Evolutionary conservation across 306 rosid genomes (phyloP).

Genomic region (Vicia villosa): DNA sequence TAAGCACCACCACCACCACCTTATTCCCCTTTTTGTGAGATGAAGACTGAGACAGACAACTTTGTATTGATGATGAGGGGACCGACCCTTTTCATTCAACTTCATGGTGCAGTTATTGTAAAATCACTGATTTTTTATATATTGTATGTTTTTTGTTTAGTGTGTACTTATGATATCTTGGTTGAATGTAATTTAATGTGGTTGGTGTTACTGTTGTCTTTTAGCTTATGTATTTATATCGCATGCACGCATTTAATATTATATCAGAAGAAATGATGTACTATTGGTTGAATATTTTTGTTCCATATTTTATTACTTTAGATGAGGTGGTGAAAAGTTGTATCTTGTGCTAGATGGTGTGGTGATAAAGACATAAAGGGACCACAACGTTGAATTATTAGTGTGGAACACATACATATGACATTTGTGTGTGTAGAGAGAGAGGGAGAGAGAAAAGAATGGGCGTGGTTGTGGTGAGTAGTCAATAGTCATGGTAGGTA

Average conservation of each 20-base stretch:
- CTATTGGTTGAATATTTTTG: background rate
- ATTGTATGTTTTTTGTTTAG: background rate
- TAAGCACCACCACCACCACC: slow-evolving; percentile 36
- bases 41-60: slow-evolving; percentile 42
- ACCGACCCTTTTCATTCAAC: slow-evolving; percentile 3
- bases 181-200: slow-evolving; percentile 49
- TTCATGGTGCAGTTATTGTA: slow-evolving; percentile 24
- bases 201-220: slow-evolving; percentile 58
- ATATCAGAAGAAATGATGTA: slow-evolving; percentile 57
- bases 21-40: slow-evolving; percentile 38
- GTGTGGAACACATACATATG: slow-evolving; percentile 27
- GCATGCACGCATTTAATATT: slow-evolving; percentile 82
- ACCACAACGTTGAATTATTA: slow-evolving; percentile 62
- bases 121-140: slow-evolving; percentile 11
- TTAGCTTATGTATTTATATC: slow-evolving; percentile 58
- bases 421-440: background rate
- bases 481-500: slow-evolving; percentile 41
- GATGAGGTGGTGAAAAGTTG: slow-evolving; percentile 33
- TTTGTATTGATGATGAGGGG: slow-evolving; percentile 33
- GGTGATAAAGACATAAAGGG: slow-evolving; percentile 39
- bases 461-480: slow-evolving; percentile 43
- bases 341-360: slow-evolving; percentile 19
- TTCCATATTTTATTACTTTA: slow-evolving; percentile 1
- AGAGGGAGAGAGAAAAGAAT: slow-evolving; percentile 16
- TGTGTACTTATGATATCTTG: slow-evolving; percentile 35